Conservation (phyloP, 768 basidiomycete species). For the Termitomyces sp. region DNA sequence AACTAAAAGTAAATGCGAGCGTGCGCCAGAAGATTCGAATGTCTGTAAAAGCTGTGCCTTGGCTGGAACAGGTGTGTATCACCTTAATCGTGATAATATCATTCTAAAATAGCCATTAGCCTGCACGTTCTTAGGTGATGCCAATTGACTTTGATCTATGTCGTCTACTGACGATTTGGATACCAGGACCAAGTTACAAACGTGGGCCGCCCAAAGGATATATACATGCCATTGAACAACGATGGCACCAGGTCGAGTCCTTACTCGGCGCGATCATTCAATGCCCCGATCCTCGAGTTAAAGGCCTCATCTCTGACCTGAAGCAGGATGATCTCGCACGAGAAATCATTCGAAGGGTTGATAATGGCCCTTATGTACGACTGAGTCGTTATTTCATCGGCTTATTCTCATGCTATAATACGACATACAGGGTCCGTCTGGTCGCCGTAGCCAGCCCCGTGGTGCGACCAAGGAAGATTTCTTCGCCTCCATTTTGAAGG, state of each 20-base stretch:
- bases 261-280: constrained; percentile 79
- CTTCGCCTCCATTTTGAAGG: constrained; percentile 66
- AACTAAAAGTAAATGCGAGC: constrained; percentile 85
- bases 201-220: constrained; percentile 88
- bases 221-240: constrained; percentile 87
- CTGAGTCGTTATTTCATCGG: not conserved
- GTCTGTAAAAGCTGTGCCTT: constrained; percentile 61
- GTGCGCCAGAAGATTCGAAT: constrained; percentile 36
- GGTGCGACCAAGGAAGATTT: constrained; percentile 74
- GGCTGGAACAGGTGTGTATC: constrained; percentile 45
- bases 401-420: not conserved
- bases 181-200: constrained; percentile 68
- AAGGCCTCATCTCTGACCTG: constrained; percentile 56
- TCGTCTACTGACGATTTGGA: not conserved
- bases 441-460: constrained; percentile 53
- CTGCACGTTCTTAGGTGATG: constrained; percentile 61
- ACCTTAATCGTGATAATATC: not conserved
- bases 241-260: constrained; percentile 91
- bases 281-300: constrained; percentile 61
- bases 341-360: constrained; percentile 72
- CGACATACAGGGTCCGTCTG: constrained; percentile 54
- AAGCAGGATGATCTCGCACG: constrained; percentile 70
- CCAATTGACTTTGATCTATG: not conserved
- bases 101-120: constrained; percentile 27
- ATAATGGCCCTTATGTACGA: constrained; percentile 74